A percentile compares a stretch with the other conserved stretches of the same genome.
phyloP scores from a whole-genome alignment of 371 early-diverging fungal genomes.

The Blakeslea trispora region DNA sequence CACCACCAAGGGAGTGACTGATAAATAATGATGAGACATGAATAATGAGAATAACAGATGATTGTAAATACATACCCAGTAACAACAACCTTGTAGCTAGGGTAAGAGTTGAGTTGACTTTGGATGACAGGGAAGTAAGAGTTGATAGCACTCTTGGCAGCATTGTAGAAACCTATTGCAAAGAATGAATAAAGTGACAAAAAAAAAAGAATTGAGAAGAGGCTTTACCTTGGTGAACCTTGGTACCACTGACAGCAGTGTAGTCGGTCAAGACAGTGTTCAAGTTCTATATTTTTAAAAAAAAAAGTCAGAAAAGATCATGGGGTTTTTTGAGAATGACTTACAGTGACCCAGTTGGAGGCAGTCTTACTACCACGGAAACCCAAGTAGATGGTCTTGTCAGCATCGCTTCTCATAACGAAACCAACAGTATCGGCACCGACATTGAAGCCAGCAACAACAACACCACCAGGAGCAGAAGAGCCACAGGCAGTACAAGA shows the following conservation, averaged over 20 bases:
- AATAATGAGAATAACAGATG: too few relatives aligned
- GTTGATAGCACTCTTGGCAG: slow-evolving; percentile 10
- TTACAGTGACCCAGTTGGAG: slow-evolving; percentile 16
- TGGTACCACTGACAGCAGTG: slow-evolving; percentile 25
- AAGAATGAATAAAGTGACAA: background rate
- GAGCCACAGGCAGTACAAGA: slow-evolving; percentile 10
- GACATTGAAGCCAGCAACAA: slow-evolving; percentile 6
- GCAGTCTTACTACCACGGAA: slow-evolving; percentile 24
- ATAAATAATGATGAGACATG: background rate
- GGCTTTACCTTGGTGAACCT: slow-evolving; percentile 26
- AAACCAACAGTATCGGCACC: slow-evolving; percentile 19
- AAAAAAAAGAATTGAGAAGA: background rate
- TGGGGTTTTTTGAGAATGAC: too few relatives aligned
- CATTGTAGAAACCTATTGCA: slow-evolving; percentile 23
- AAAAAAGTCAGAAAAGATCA: too few relatives aligned
- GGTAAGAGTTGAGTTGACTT: slow-evolving; percentile 18
- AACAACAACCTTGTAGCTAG: slow-evolving; percentile 24
- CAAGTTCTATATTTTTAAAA: slow-evolving; percentile 19
- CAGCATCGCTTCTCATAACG: slow-evolving; percentile 9
- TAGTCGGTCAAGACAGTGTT: slow-evolving; percentile 17
- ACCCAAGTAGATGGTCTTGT: slow-evolving; percentile 22
- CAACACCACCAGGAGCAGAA: slow-evolving; percentile 14
- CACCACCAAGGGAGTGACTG: slow-evolving; percentile 32
- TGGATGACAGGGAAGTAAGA: slow-evolving; percentile 18
- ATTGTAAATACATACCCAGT: slow-evolving; percentile 15